Evolutionary conservation across 805 yeast species (phyloP), one percentile per base, ranked within the genome.

Genomic region (Metschnikowia continentalis): DNA sequence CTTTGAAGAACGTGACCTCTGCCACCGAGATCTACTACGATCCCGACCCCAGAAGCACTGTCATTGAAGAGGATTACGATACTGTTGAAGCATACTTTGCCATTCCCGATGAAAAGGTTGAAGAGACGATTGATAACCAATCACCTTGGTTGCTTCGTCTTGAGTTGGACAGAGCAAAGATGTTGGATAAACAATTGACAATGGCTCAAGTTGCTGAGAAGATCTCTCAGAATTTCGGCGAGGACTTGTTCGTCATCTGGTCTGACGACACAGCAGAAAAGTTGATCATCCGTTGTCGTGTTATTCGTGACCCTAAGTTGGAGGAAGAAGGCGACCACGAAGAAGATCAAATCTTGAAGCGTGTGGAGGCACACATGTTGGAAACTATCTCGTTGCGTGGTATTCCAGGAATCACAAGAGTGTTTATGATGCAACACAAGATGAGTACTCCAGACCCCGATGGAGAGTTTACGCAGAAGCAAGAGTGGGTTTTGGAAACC

Each of bases 221-320:
- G 76, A 94, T 94, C 54, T 86, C 90, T 57, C 91, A 88, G 65
- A 86, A 88, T 56, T 94, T 94, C 69, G 95, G 91, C 49, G 96
- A 90, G 61, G 99, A 94, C 71, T 74, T 94, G 72, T 94, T 92
- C 64, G 96, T 94, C 38, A 94, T 94, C 64, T 94, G 99, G 98
- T 90, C 97, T 44, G 99, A 95, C 78, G 99, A 94, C 76, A 92
- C 94, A 64, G 97, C 97, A 42, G 97, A 92, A 59, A 91, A 90
- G 71, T 84, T 94, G 71, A 86, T 94, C 55, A 88, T 94, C 60
- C 96, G 99, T 79, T 92, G 98, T 79, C 88, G 99, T 77, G 96
- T 95, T 60, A 90, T 94, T 42, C 89, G 99, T 72, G 97, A 91
- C 67, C 97, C 96, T 52, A 92, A 92, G 72, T 69, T 90, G 67